Evolutionary conservation across 352 stramenopile genomes (phyloP).

Genomic region (Peronosclerospora sorghi): DNA sequence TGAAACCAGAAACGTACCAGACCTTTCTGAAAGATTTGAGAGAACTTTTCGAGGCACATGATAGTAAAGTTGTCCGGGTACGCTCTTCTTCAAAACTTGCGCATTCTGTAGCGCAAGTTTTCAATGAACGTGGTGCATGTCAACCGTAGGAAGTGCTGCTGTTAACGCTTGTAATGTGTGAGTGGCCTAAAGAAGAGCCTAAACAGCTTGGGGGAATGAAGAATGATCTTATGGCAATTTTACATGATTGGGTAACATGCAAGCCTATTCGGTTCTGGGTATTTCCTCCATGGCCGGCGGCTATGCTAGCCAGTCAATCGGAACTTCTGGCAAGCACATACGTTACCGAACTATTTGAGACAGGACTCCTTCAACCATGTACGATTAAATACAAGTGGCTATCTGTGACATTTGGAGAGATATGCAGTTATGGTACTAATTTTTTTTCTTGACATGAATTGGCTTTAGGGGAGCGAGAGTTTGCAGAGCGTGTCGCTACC

Average conservation of each 20-base stretch:
- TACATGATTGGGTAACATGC: conserved; percentile 12
- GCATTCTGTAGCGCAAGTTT: background rate
- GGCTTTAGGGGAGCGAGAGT: conserved; percentile 18
- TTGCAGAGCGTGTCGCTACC: conserved; percentile 27
- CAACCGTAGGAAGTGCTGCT: conserved; percentile 22
- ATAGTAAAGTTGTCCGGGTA: conserved; percentile 20
- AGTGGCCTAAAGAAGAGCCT: conserved; percentile 20
- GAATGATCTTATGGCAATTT: conserved; percentile 17
- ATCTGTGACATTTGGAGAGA: background rate
- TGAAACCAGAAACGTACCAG: conserved; percentile 13
- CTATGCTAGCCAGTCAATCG: conserved; percentile 16
- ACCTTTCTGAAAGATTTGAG: conserved; percentile 19
- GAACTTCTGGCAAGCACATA: conserved; percentile 14
- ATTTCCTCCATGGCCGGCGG: conserved; percentile 24
- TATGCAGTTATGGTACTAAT: background rate
- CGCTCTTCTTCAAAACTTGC: background rate
- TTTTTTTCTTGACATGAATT: too few relatives aligned
- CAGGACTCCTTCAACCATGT: conserved; percentile 30
- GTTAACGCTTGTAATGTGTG: conserved; percentile 26
- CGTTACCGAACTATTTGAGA: conserved; percentile 18
- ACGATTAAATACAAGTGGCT: conserved; percentile 3
- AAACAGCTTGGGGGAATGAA: conserved; percentile 18
- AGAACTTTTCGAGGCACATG: conserved; percentile 8
- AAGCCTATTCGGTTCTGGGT: conserved; percentile 20
- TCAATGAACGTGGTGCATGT: background rate